Base-by-base conservation (phyloP, 495 filamentous ascomycete species). In the Sabuloglossum arenarium region DNA sequence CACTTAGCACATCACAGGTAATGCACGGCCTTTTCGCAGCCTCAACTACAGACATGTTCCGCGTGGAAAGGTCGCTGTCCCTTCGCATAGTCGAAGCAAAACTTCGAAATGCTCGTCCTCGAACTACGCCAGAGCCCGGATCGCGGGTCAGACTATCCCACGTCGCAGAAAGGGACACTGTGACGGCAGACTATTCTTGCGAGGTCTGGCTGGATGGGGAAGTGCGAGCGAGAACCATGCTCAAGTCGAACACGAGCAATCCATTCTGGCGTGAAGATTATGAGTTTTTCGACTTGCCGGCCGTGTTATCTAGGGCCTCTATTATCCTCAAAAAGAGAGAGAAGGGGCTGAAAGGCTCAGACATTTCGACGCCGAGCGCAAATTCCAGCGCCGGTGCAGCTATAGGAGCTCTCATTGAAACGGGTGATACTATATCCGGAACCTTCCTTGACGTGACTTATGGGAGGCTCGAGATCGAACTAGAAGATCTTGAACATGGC, bases 221-320 rank as follows among this genome's bases (percentile, higher is more conserved):
- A 61, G 78, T 90, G 31, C 77, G 90, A 55, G 86, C 86, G 16
- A 82, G 86, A 59, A 96, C 91, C 10, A 82, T 82, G 27, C 81
- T 85, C 23, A 89, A 89, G 67, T 73, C 76, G 57, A 84, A 87
- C 56, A 89, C 84, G 14, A 79, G 77, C 53, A 87, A 80, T 63
- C 91, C 88, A 0, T 94, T 97, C 60, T 99, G 93, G 91, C 75
- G 88, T 29, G 91, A 97, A 70, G 88, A 90, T 43, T 89, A 34
- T 24, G 53, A 57, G 21, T 57, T 59, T 19, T 54, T 34, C 27
- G 57, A 59, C 12, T 21, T 59, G 19, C 57, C 57, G 23, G 16
- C 27, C 12, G 31, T 42, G 21, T 21, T 59, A 11, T 51, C 56
- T 39, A 34, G 21, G 16, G 23, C 28, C 16, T 39, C 56, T 23